Evolutionary conservation across 129 eudicot genomes (phyloP).

Genomic region (Centaurea solstitialis): DNA sequence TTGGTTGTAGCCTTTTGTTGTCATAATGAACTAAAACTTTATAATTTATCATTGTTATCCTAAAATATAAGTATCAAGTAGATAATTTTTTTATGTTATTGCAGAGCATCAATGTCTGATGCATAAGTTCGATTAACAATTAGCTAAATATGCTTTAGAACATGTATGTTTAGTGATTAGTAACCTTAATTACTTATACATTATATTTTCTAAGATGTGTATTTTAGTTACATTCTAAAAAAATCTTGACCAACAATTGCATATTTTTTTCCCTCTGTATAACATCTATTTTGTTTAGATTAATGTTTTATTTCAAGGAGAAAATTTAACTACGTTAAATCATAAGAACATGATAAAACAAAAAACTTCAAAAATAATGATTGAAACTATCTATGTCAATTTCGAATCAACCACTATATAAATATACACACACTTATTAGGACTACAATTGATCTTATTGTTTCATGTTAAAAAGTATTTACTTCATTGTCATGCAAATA

Average conservation of each 20-base stretch:
- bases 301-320: not conserved
- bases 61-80: not conserved
- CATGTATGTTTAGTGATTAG: not conserved
- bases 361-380: not conserved
- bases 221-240: not conserved
- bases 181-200: no score
- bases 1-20: not conserved
- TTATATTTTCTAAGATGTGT: not conserved
- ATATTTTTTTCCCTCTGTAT: not conserved
- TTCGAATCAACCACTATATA: not conserved
- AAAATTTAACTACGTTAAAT: not conserved
- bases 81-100: not conserved
- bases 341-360: not conserved
- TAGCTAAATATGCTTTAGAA: not conserved
- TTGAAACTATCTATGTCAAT: not conserved
- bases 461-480: not conserved
- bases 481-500: conserved; percentile 15
- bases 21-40: not conserved
- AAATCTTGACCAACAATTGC: not conserved
- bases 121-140: not conserved
- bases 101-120: no score
- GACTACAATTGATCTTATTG: not conserved
- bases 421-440: not conserved
- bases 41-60: no score
- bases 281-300: not conserved